Conservation (phyloP, 257 asterid species). For the Jaltomata sinuosa region DNA sequence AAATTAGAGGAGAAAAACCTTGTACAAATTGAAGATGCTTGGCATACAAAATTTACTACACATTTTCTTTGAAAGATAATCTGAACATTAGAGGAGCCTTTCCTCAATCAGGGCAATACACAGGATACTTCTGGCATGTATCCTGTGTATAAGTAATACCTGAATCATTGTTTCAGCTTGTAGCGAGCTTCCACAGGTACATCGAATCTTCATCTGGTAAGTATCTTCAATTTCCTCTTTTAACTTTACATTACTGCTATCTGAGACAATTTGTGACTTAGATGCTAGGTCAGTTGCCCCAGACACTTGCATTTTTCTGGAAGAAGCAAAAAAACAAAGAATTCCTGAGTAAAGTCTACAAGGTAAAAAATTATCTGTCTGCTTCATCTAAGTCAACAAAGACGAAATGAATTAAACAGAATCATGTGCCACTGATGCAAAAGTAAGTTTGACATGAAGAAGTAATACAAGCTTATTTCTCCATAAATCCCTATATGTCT, state of each 20-base stretch:
- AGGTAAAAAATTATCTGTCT: neutral
- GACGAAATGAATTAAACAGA: neutral
- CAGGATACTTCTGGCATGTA: neutral
- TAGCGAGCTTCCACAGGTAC: slow-evolving; percentile 70
- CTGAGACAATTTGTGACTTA: slow-evolving; percentile 60
- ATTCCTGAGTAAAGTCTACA: neutral
- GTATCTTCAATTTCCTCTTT: slow-evolving; percentile 66
- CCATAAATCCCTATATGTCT: neutral
- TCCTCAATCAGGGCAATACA: neutral
- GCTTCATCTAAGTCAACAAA: neutral
- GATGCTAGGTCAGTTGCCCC: slow-evolving; percentile 3
- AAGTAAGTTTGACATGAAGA: neutral
- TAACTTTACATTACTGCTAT: slow-evolving; percentile 34
- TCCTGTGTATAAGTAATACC: too few relatives aligned
- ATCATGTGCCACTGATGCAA: neutral
- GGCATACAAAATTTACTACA: neutral
- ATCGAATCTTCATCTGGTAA: slow-evolving; percentile 58
- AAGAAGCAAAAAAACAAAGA: neutral
- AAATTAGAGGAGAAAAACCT: neutral
- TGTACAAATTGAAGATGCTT: neutral
- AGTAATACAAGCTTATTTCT: neutral
- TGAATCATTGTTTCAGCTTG: slow-evolving; percentile 67
- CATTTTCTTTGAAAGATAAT: neutral
- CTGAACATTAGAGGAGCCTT: neutral
- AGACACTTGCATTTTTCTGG: slow-evolving; percentile 80